Base-by-base conservation (phyloP, 805 yeast species). In the Ogataea parapolymorpha region DNA sequence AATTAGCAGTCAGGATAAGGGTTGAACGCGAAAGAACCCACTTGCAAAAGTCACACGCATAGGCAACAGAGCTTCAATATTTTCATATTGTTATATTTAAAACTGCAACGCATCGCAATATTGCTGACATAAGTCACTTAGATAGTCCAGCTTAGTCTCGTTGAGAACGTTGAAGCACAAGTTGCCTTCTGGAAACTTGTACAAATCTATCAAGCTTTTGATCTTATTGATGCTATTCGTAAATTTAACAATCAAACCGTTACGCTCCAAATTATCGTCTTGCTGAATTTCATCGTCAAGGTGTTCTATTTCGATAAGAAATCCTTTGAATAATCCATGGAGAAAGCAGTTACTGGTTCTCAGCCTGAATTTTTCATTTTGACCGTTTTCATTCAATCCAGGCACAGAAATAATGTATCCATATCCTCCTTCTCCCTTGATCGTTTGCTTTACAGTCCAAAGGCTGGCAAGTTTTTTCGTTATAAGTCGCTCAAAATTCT, bases 401-500 rank as follows among this genome's bases (percentile, higher is more conserved):
- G 59, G 55, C 20, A 61, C 58, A 25, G 70, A 73, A 3, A 84
- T 54, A 45, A 75, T 74, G 54, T 81, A 85, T 5, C 77, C 74
- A 39, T 73, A 72, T 0, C 95, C 95, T 8, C 84, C 82, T 45
- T 84, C 90, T 1, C 91, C 93, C 52, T 77, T 75, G 36, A 85
- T 72, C 8, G 75, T 67, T 58, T 86, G 95, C 45, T 86, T 67
- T 32, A 76, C 69, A 0, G 70, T 63, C 95, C 95, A 86, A 37
- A 82, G 57, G 48, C 85, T 76, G 55, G 79, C 83, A 39, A 86
- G 59, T 53, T 83, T 82, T 24, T 71, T 71, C 15, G 66, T 66
- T 2, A 82, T 58, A 32, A 85, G 69, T 26, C 59, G 55, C 37
- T 80, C 86, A 52, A 84, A 74, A 18, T 74, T 68, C 44, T 81